Base-by-base conservation (phyloP, 2,329 filamentous ascomycete genomes). In the Monilinia fructigena region DNA sequence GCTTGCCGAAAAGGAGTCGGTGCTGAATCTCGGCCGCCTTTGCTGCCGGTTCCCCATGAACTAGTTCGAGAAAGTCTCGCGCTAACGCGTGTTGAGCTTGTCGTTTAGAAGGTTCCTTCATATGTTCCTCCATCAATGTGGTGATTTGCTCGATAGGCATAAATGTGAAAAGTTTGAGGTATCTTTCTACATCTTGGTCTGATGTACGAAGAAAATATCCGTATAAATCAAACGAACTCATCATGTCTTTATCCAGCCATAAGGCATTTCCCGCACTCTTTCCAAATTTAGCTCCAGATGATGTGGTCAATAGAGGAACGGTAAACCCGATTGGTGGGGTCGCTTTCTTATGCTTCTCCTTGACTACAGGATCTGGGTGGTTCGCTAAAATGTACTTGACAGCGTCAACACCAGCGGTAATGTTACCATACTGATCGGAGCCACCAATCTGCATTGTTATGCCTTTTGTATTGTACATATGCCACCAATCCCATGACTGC, bases 401-500 rank as follows among this genome's bases (percentile, higher is more conserved):
- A 3, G 90, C 86, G 68, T 97, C 92, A 75, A 95, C 89, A 59
- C 95, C 95, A 16, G 93, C 88, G 38, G 96, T 85, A 70, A 99
- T 98, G 78, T 99, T 99, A 69, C 95, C 95, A 76, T 89, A 98
- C 79, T 99, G 95, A 76, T 99, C 95, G 8, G 93, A 93, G 50
- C 95, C 95, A 67, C 95, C 95, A 63, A 99, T 91, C 79, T 99
- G 93, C 76, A 98, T 85, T 75, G 93, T 89, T 12, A 93, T 83
- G 58, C 84, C 82, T 62, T 83, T 84, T 31, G 83, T 82, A 56
- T 85, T 83, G 68, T 91, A 96, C 80, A 98, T 84, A 72, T 91
- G 84, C 91, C 92, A 98, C 86, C 93, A 99, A 77, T 99, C 95
- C 90, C 93, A 98, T 28, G 90, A 93, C 77, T 99, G 95, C 73